Conservation (phyloP, 2,329 filamentous ascomycete species). For the Curvularia spicifera region DNA sequence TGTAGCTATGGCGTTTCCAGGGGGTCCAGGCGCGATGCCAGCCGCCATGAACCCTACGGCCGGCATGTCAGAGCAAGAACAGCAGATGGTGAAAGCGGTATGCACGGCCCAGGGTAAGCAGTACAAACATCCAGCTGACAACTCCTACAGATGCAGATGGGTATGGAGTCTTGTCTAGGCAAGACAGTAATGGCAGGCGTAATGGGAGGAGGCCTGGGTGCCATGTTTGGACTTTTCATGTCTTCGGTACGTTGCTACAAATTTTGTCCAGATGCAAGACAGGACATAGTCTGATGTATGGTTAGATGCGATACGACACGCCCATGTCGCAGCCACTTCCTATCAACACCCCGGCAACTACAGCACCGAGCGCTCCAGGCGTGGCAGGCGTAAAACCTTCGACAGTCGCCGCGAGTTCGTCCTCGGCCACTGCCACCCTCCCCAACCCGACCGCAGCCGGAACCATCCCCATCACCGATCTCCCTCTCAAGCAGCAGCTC, state of each 20-base stretch:
- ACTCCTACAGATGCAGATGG: slow-evolving; percentile 72
- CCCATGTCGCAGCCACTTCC: slow-evolving; percentile 65
- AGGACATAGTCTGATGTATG: slow-evolving; percentile 3
- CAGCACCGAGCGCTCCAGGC: slow-evolving; percentile 45
- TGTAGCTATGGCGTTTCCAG: slow-evolving; percentile 42
- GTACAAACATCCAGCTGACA: background rate
- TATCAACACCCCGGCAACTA: slow-evolving; percentile 49
- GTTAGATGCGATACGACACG: slow-evolving; percentile 96
- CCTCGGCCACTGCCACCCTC: slow-evolving; percentile 72
- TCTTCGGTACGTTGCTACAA: slow-evolving; percentile 72
- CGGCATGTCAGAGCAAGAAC: slow-evolving; percentile 54
- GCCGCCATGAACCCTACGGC: slow-evolving; percentile 43
- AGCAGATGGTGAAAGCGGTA: slow-evolving; percentile 58
- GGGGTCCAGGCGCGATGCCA: slow-evolving; percentile 32
- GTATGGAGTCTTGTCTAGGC: slow-evolving; percentile 90
- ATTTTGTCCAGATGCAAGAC: background rate
- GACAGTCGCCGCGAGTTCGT: slow-evolving; percentile 17
- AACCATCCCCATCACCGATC: slow-evolving; percentile 58
- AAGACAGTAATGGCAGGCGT: slow-evolving; percentile 90
- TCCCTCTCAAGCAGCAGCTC: slow-evolving; percentile 85
- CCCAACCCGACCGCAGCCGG: slow-evolving; percentile 48
- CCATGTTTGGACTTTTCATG: slow-evolving; percentile 97
- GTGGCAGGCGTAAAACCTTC: slow-evolving; percentile 15
- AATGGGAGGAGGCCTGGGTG: slow-evolving; percentile 93
- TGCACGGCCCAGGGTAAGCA: background rate